Percentiles rank a stretch among this genome's conserved stretches.
phyloP scores from a whole-genome alignment of 2,329 filamentous ascomycete species.

The Ophiostoma populinum region DNA sequence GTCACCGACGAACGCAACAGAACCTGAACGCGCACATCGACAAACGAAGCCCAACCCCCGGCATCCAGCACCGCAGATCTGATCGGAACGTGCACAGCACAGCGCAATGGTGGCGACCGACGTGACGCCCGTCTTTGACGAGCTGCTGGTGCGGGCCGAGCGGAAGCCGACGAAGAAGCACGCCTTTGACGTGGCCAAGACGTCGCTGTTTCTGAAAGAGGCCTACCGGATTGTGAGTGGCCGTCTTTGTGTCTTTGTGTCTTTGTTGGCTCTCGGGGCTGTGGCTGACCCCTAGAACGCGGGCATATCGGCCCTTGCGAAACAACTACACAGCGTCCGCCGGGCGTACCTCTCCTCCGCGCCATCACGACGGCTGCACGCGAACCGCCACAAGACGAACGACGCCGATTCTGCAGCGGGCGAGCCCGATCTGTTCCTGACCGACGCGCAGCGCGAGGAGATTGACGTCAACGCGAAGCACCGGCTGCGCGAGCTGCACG shows the following conservation, averaged over 20 bases:
- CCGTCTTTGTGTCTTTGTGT: too few relatives aligned
- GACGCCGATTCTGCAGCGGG: slow-evolving; percentile 14
- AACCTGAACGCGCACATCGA: too few relatives aligned
- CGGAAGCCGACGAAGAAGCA: slow-evolving; percentile 10
- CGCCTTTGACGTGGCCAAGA: slow-evolving; percentile 29
- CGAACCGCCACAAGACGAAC: slow-evolving; percentile 24
- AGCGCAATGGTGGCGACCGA: slow-evolving; percentile 25
- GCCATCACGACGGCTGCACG: slow-evolving; percentile 40
- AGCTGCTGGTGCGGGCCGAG: slow-evolving; percentile 35
- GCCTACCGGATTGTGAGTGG: slow-evolving; percentile 89
- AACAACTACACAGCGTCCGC: slow-evolving; percentile 66
- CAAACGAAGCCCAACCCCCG: too few relatives aligned
- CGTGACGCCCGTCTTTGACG: slow-evolving; percentile 51
- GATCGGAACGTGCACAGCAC: background rate
- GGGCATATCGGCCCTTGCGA: slow-evolving; percentile 65
- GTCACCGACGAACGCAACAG: too few relatives aligned
- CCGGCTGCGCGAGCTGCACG: slow-evolving; percentile 70
- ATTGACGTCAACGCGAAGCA: slow-evolving; percentile 78
- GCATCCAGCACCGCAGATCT: background rate
- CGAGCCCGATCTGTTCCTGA: slow-evolving; percentile 27
- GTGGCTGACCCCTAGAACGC: slow-evolving; percentile 43
- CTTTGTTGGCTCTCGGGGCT: slow-evolving; percentile 15
- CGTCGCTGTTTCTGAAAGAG: slow-evolving; percentile 84
- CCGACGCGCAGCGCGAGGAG: slow-evolving; percentile 65
- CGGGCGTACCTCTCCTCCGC: slow-evolving; percentile 81